These are phyloP conservation scores for Mucor plumbeus DNA, from an alignment of 371 early-diverging fungal genomes.

Conservation along the genomic window DNA sequence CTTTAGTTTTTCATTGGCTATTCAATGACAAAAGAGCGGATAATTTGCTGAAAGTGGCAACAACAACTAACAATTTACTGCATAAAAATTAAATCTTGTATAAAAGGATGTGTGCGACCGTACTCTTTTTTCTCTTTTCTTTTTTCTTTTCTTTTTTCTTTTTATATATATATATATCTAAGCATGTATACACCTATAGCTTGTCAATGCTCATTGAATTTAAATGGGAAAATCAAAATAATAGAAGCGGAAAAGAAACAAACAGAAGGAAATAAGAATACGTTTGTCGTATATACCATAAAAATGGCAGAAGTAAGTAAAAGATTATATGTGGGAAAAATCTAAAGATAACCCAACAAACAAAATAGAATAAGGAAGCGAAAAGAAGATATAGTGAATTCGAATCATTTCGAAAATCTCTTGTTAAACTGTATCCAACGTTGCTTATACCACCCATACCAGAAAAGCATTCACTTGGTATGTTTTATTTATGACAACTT, in stretches of 20 bases:
- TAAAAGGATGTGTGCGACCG: neutral
- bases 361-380: constrained; percentile 40
- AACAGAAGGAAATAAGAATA: neutral
- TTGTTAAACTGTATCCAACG: constrained; percentile 83
- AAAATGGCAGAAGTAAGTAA: neutral
- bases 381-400: constrained; percentile 87
- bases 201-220: neutral
- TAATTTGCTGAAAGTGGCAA: neutral
- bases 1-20: neutral
- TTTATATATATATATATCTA: neutral
- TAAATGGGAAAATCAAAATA: neutral
- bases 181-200: neutral
- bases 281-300: neutral
- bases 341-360: neutral
- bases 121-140: neutral
- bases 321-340: neutral
- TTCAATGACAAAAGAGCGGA: neutral
- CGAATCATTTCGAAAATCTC: constrained; percentile 82
- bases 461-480: constrained; percentile 91
- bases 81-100: neutral
- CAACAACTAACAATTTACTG: neutral
- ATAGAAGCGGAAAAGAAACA: neutral
- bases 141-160: neutral
- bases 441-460: constrained; percentile 95
- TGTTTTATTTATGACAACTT: neutral